phyloP scores from a whole-genome alignment of 2,329 filamentous ascomycete species.

The Macrophomina pseudophaseolina region DNA sequence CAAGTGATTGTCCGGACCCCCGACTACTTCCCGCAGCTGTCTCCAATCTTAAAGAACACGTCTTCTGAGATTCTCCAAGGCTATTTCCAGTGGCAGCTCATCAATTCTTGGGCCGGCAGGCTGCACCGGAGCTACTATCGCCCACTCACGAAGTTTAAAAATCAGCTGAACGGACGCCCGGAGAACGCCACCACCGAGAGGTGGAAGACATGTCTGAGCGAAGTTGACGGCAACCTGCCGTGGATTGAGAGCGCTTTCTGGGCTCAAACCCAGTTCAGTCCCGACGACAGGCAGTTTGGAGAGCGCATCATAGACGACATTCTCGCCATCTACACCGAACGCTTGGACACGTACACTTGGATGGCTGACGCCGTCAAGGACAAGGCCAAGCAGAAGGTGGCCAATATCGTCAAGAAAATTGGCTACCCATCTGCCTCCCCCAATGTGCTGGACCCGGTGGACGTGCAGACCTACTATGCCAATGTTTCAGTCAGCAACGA shows the following conservation, averaged over 20 bases:
- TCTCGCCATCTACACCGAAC: slow-evolving; percentile 68
- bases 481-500: slow-evolving; percentile 56
- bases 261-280: slow-evolving; percentile 67
- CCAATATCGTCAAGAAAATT: slow-evolving; percentile 71
- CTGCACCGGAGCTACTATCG: slow-evolving; percentile 66
- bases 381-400: slow-evolving; percentile 67
- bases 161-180: slow-evolving; percentile 1
- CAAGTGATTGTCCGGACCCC: slow-evolving; percentile 65
- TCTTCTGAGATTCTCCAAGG: slow-evolving; percentile 61
- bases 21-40: slow-evolving; percentile 64
- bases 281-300: slow-evolving; percentile 68
- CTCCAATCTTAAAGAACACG: slow-evolving; percentile 60
- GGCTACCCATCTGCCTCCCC: slow-evolving; percentile 68
- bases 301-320: slow-evolving; percentile 74
- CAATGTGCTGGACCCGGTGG: slow-evolving; percentile 63
- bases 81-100: slow-evolving; percentile 69
- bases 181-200: slow-evolving; percentile 52
- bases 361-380: slow-evolving; percentile 67
- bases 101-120: slow-evolving; percentile 58
- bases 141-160: slow-evolving; percentile 55
- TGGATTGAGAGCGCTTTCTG: slow-evolving; percentile 77
- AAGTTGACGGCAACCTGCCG: slow-evolving; percentile 63
- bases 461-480: slow-evolving; percentile 63
- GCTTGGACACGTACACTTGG: slow-evolving; percentile 65
- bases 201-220: slow-evolving; percentile 68